Base-by-base conservation (phyloP, 1,139 yeast species). In the Tardiomyces blankii region DNA sequence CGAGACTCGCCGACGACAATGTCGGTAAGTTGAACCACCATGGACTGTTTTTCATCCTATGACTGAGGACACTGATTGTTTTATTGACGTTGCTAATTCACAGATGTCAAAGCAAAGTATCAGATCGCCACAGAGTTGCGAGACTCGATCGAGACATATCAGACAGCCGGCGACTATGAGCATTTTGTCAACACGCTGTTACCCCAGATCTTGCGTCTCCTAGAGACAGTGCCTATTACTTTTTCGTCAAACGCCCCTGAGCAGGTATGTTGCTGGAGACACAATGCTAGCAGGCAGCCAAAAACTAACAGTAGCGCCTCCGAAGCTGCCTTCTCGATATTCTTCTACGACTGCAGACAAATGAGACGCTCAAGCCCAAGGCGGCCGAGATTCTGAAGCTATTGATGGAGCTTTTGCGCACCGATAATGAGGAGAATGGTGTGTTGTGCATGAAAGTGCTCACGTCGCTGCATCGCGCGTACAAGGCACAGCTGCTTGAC, bases 351-450 rank as follows among this genome's bases (percentile, higher is more conserved):
- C 73, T 89, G 39, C 86, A 85, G 48, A 78, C 86, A 72, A 88
- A 84, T 60, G 96, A 88, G 40, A 75, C 82, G 1, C 79, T 88
- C 58, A 84, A 82, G 59, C 84, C 85, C 1, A 82, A 80, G 60
- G 78, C 89, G 0, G 69, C 70, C 41, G 70, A 73, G 33, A 74
- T 88, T 25, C 68, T 85, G 57, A 80, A 77, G 41, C 67, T 73
- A n/a, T 67, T 89, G 48, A 77, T 81, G 58, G 65, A 67, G 32
- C 68, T 84, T 16, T 68, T 91, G 49, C 77, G 75, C 19, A 71
- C 67, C 16, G 99, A 93, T 60, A 91, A 93, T 61, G 99, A 93
- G 64, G 97, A 89, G 54, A 91, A 91, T 61, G 98, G 97, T 43
- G 88, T 88, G 1, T 71, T 88, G 47, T 84, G 95, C 61, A 82